Evolutionary conservation across 192 early-diverging fungal species (phyloP).

Genomic region (Podila clonocystis): DNA sequence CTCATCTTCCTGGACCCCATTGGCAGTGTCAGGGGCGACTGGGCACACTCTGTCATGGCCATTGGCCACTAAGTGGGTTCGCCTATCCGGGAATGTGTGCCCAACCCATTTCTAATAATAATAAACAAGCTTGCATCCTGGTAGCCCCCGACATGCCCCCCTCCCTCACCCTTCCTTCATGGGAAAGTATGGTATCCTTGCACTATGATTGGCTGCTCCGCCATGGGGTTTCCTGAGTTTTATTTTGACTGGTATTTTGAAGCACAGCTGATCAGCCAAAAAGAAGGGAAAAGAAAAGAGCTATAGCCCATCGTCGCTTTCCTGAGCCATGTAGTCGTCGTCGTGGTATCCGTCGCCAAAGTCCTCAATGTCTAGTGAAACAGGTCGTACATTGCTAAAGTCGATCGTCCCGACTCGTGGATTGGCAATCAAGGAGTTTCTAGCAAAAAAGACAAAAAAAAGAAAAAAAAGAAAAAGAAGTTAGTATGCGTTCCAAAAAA

Average conservation of each 20-base stretch:
- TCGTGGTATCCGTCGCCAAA: conserved; percentile 34
- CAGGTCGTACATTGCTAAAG: conserved; percentile 34
- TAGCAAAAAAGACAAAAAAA: neutral
- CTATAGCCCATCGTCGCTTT: conserved; percentile 13
- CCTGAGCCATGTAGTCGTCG: conserved; percentile 19
- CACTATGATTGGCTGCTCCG: no score
- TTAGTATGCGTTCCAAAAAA: no score
- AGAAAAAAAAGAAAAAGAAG: no score
- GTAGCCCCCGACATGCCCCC: no score
- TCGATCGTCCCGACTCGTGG: conserved; percentile 32
- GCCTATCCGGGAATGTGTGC: neutral
- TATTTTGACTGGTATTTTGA: no score
- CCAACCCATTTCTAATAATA: neutral
- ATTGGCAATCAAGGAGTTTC: conserved; percentile 46
- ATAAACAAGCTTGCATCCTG: neutral
- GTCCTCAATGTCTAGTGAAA: conserved; percentile 35
- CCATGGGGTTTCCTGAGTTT: no score
- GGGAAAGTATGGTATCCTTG: no score
- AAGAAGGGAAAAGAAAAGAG: no score
- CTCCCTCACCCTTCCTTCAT: no score
- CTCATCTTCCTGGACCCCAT: conserved; percentile 15
- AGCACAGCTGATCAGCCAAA: no score
- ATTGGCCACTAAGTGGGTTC: neutral
- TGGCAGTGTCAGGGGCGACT: neutral
- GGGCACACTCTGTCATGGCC: conserved; percentile 14